A percentile compares a stretch with the other conserved stretches of the same genome.
These are phyloP conservation scores for Sclerotinia sclerotiorum DNA, from an alignment of 2,329 filamentous ascomycete species.

Conservation along the genomic window DNA sequence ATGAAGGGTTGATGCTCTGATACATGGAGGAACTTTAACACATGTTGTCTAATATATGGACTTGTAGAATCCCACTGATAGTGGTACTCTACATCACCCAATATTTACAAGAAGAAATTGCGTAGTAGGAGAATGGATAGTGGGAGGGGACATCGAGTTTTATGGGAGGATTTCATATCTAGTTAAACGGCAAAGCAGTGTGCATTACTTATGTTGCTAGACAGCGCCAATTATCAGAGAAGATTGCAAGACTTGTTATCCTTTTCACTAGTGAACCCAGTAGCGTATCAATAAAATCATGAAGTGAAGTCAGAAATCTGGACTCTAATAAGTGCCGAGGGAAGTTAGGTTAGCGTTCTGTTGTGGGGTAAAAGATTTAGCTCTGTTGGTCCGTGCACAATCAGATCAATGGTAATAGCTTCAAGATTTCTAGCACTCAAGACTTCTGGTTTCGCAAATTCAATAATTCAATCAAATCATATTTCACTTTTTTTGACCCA, in stretches of 20 bases:
- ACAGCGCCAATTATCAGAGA: neutral
- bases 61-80: neutral
- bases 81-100: neutral
- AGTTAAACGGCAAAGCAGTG: neutral
- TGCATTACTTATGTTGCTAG: neutral
- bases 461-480: constrained; percentile 8
- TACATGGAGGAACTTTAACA: neutral
- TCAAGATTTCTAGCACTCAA: constrained; percentile 13
- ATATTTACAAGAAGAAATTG: neutral
- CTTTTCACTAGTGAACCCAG: too few relatives aligned
- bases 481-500: neutral
- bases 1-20: constrained; percentile 3
- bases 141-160: neutral
- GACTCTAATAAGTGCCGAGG: too few relatives aligned
- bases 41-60: constrained; percentile 3
- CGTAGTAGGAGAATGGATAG: neutral
- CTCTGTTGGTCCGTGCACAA: neutral
- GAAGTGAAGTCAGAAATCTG: too few relatives aligned
- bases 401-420: neutral
- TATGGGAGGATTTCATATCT: neutral
- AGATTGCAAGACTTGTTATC: too few relatives aligned
- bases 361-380: neutral
- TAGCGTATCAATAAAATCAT: too few relatives aligned
- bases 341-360: too few relatives aligned
- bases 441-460: constrained; percentile 3